Evolutionary conservation across 2,329 filamentous ascomycete genomes (phyloP), one percentile per base, ranked within the genome.

Genomic region (Fusarium sulawesiense): DNA sequence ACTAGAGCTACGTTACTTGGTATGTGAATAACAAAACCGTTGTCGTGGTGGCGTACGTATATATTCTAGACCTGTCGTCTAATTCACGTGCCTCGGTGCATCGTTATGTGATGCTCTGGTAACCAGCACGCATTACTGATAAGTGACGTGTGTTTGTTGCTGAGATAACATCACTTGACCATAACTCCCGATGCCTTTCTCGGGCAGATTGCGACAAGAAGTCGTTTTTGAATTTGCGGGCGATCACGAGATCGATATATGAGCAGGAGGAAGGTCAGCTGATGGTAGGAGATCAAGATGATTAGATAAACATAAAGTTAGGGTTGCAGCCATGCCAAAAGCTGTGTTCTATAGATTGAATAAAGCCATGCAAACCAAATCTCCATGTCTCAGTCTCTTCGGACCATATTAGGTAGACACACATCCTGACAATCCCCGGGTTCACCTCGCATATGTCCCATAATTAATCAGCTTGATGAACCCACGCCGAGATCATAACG

Each of bases 101-200:
- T 58, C 55, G 27, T 20, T 16, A 37, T 53, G 25, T 45, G 46
- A 46, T 56, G 18, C 57, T 57, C 48, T 50, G 57, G 68, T 59
- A 66, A 72, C 60, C 18, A 41, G 29, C 34, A 25, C 42, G 44
- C 44, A 53, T 47, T 45, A 41, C 25, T 42, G 21, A 51, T 21
- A 11, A 20, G 8, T 41, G 18, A 51, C 32, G 10, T n/a, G 12
- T 27, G 14, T 46, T 10, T 32, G 27, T 16, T 40, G 32, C 14
- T 16, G 40, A 27, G 16, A 25, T 21, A 27, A 16, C 32, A 27
- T 51, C 23, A 23, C 42, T 25, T 45, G 20, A 8, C 7, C 13
- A 27, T 21, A 37, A 37, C 18, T n/a, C 34, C 34, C n/a, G 34
- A 18, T 37, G 34, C 18, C 18, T 37, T 37, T 37, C 34, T n/a